A percentile compares a stretch with the other conserved stretches of the same genome.
These are phyloP conservation scores for Ascoidea rubescens DNA, from an alignment of 805 yeast genomes.

Conservation along the genomic window DNA sequence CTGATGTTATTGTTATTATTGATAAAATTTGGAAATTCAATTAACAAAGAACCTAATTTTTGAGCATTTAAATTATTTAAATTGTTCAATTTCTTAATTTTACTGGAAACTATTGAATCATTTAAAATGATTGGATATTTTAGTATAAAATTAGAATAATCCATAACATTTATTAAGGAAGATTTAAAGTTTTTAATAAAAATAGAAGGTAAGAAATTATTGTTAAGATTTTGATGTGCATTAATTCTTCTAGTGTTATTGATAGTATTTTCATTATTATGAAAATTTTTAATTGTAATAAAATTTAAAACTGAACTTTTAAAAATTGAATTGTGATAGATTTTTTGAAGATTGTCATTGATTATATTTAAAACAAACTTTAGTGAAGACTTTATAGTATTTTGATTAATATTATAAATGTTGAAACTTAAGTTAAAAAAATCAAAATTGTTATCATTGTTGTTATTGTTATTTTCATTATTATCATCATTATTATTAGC, in stretches of 20 bases:
- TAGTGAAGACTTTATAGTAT: background rate
- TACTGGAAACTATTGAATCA: background rate
- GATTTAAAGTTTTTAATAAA: no score
- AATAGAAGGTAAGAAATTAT: conserved; percentile 1
- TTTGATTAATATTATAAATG: no score
- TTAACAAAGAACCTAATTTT: conserved; percentile 22
- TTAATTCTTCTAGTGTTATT: conserved; percentile 4
- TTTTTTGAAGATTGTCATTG: no score
- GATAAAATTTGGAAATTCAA: conserved; percentile 18
- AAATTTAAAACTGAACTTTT: no score
- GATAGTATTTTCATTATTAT: conserved; percentile 7
- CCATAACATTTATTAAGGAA: background rate
- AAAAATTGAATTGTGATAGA: no score
- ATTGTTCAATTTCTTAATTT: conserved; percentile 12
- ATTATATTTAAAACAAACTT: no score
- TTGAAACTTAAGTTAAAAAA: no score
- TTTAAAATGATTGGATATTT: conserved; percentile 13
- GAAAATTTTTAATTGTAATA: background rate
- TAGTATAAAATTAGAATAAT: background rate
- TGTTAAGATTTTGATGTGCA: no score
- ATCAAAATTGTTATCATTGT: no score
- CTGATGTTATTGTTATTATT: background rate
- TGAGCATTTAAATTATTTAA: conserved; percentile 19
- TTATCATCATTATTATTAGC: background rate
- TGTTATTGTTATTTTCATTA: background rate